These are phyloP conservation scores for Scalesia atractyloides DNA, from an alignment of 129 eudicot species.

Conservation along the genomic window DNA sequence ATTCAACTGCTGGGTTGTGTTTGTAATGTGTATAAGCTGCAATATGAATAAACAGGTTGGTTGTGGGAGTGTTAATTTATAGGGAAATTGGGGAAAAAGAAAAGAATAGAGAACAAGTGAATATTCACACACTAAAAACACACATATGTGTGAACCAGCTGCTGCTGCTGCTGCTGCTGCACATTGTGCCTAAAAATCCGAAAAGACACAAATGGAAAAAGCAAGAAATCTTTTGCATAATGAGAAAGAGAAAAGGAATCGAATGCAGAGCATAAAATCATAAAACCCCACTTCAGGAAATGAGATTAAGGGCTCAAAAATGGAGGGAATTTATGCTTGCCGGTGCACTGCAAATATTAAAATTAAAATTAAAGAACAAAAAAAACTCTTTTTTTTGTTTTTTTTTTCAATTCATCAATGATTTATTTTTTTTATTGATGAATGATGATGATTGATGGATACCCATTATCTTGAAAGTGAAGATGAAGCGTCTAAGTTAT, in stretches of 20 bases:
- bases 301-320: slow-evolving; percentile 46
- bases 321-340: slow-evolving; percentile 56
- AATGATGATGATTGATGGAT: slow-evolving; percentile 59
- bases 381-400: slow-evolving; percentile 23
- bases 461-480: slow-evolving; percentile 64
- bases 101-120: slow-evolving; percentile 53
- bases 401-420: slow-evolving; percentile 36
- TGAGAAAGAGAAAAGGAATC: slow-evolving; percentile 44
- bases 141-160: slow-evolving; percentile 75
- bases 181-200: slow-evolving; percentile 41
- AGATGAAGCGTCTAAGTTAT: slow-evolving; percentile 42
- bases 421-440: slow-evolving; percentile 39
- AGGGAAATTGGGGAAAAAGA: slow-evolving; percentile 29
- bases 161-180: slow-evolving; percentile 71
- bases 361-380: slow-evolving; percentile 32
- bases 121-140: slow-evolving; percentile 51
- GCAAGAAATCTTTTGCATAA: slow-evolving; percentile 44
- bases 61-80: slow-evolving; percentile 52
- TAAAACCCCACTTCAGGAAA: slow-evolving; percentile 36
- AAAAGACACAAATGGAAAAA: slow-evolving; percentile 48
- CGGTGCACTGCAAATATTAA: slow-evolving; percentile 49
- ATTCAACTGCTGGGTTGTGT: neutral
- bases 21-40: slow-evolving; percentile 23
- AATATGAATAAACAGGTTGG: slow-evolving; percentile 47
- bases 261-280: slow-evolving; percentile 42